Evolutionary conservation across 2,329 filamentous ascomycete genomes (phyloP), one percentile per base, ranked within the genome.

Genomic region (Cryoendolithus antarcticus): DNA sequence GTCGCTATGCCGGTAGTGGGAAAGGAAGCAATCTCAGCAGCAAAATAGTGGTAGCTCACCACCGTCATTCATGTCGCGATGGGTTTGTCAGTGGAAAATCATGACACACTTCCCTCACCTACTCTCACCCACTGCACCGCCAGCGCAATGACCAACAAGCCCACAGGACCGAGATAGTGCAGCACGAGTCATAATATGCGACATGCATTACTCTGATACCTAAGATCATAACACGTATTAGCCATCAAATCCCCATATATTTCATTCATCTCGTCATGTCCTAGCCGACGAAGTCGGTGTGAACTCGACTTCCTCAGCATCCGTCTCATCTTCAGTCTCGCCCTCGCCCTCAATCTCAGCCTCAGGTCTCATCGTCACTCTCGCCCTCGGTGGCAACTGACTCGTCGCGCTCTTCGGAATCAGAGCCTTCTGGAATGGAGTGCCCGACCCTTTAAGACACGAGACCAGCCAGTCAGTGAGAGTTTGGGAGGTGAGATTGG

Each of bases 111-210:
- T 3, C 15, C 15, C 5, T 19, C 15, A 5, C 15, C 15, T 3
- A 19, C 15, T 5, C 15, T 19, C 15, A 19, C 15, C 15, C 15
- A 53, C 28, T 54, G 44, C 7, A 53, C 34, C n/a, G 46, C 33
- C 34, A 57, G 44, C 8, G 50, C 52, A 34, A 51, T 30, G 9
- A 58, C 28, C 33, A 61, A 34, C 13, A 59, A 40, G 10, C 49
- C 34, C 19, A 52, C 39, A 7, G 56, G 54, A 29, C 48, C 49
- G 30, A 57, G 34, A 40, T 53, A 54, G 37, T 54, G 48, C 33
- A 53, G 32, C 37, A 53, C 46, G 46, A 60, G 59, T 62, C 60
- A 63, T 56, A 63, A 57, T 46, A 63, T 58, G 42, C 54, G 57
- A 45, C 61, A 63, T 8, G 57, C 55, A 45, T 58, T 61, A 48